Base-by-base conservation (phyloP, 1,139 yeast species). In the Saccharomyces hybrid region DNA sequence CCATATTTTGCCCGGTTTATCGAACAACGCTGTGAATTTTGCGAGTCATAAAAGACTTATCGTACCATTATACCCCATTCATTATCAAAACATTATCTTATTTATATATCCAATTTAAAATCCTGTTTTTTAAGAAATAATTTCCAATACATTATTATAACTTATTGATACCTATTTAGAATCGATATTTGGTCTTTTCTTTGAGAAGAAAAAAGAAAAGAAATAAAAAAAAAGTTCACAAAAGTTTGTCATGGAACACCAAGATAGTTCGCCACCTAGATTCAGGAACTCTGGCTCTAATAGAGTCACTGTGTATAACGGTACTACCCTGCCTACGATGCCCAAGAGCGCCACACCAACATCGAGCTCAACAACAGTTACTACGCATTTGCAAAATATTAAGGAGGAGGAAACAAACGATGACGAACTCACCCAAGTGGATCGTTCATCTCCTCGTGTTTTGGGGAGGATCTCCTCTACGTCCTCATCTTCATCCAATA, bases 321-420 rank as follows among this genome's bases (percentile, higher is more conserved):
- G 44, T 11, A 16, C n/a, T n/a, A 38, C 44, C n/a, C 44, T 38
- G 25, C 44, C 44, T 9, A 38, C 44, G 6, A 38, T 38, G 44
- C 44, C 44, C n/a, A 38, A 38, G 44, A 38, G 44, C 26, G 44
- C 25, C 26, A 38, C 44, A 38, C 44, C 44, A 5, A 38, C 34
- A 48, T 38, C 28, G n/a, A 29, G 51, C 14, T 38, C 50, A 13
- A 38, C 44, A 11, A 38, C 44, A 9, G 44, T 38, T 38, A 38
- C 44, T 7, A 55, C 53, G 42, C 58, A 56, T 32, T 50, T 64
- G 42, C 65, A 62, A 32, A 65, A 62, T 46, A 63, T 63, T 20
- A 62, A 63, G 53, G 67, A 64, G 51, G 66, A 63, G 52, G 66
- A 62, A n/a, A 7, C 9, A 9, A 31, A 41, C 20, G 61, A 57